A percentile compares a stretch with the other conserved stretches of the same genome.
Evolutionary conservation across 768 basidiomycete species (phyloP).

Genomic region (Chlorophyllum brunneum): DNA sequence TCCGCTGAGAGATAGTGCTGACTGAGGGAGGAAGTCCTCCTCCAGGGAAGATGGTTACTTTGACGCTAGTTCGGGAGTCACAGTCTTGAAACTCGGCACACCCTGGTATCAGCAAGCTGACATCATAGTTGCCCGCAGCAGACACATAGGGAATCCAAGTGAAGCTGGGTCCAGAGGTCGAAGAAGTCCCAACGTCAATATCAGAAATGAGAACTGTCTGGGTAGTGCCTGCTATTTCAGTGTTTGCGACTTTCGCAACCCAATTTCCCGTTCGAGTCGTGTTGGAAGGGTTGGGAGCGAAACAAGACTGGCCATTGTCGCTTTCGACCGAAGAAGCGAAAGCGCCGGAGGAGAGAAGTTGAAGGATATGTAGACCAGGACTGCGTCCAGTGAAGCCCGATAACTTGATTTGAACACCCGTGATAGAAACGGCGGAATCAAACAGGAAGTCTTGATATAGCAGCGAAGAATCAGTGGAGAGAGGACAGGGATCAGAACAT

Average conservation of each 20-base stretch:
- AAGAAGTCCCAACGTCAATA: conserved; percentile 59
- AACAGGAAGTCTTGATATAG: conserved; percentile 96
- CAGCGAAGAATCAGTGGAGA: conserved; percentile 71
- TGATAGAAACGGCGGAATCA: conserved; percentile 54
- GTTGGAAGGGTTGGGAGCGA: conserved; percentile 71
- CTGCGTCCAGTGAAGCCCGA: conserved; percentile 69
- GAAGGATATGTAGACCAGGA: conserved; percentile 86
- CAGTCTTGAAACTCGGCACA: conserved; percentile 83
- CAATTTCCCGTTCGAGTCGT: conserved; percentile 67
- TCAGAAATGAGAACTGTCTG: conserved; percentile 70
- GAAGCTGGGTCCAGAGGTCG: conserved; percentile 66
- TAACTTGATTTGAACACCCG: conserved; percentile 85
- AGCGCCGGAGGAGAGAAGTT: conserved; percentile 88
- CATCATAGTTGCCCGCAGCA: conserved; percentile 78
- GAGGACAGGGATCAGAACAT: conserved; percentile 76
- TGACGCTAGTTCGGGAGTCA: conserved; percentile 70
- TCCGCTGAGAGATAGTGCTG: conserved; percentile 72
- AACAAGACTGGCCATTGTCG: conserved; percentile 69
- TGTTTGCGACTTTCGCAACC: conserved; percentile 59
- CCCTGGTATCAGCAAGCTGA: conserved; percentile 85
- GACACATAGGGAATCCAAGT: conserved; percentile 94
- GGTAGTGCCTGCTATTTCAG: conserved; percentile 75
- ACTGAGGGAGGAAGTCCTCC: conserved; percentile 60
- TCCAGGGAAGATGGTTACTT: conserved; percentile 80
- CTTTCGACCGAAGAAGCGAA: conserved; percentile 70